These are phyloP conservation scores for Alisma plantagoaquatica DNA, from an alignment of 106 monocot genomes.

Conservation along the genomic window DNA sequence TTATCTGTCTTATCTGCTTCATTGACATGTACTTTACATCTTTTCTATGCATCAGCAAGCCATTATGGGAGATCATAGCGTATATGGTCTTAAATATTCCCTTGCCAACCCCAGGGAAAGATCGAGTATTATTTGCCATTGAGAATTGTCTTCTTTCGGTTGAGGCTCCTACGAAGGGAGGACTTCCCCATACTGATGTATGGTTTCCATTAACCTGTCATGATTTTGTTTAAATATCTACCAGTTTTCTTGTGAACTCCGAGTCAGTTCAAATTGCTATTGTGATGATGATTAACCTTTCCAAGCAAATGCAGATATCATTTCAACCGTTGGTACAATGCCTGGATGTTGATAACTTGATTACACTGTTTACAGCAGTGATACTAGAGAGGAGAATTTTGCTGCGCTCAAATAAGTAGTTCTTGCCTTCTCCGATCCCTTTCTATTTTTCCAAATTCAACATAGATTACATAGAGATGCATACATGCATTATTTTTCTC, in stretches of 20 bases:
- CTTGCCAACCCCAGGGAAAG: conserved; percentile 83
- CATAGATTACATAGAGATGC: too few relatives aligned
- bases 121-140: conserved; percentile 74
- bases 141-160: conserved; percentile 84
- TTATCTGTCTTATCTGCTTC: too few relatives aligned
- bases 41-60: conserved; percentile 48
- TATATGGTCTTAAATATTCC: conserved; percentile 82
- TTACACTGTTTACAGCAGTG: conserved; percentile 87
- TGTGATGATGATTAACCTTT: neutral
- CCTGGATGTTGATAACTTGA: conserved; percentile 94
- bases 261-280: neutral
- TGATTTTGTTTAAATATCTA: neutral
- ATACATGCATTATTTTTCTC: too few relatives aligned
- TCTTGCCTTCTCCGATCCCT: neutral
- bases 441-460: too few relatives aligned
- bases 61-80: conserved; percentile 83
- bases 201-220: too few relatives aligned
- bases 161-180: conserved; percentile 81
- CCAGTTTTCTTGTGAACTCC: conserved; percentile 1
- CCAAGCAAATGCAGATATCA: conserved; percentile 57
- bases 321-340: conserved; percentile 97
- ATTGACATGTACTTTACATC: conserved; percentile 7
- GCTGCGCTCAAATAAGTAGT: conserved; percentile 93
- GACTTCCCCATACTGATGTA: conserved; percentile 98
- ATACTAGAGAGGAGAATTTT: conserved; percentile 96